Evolutionary conservation across 2,329 filamentous ascomycete genomes (phyloP), one percentile per base, ranked within the genome.

Genomic region (Ploettnerulaceae sp.): DNA sequence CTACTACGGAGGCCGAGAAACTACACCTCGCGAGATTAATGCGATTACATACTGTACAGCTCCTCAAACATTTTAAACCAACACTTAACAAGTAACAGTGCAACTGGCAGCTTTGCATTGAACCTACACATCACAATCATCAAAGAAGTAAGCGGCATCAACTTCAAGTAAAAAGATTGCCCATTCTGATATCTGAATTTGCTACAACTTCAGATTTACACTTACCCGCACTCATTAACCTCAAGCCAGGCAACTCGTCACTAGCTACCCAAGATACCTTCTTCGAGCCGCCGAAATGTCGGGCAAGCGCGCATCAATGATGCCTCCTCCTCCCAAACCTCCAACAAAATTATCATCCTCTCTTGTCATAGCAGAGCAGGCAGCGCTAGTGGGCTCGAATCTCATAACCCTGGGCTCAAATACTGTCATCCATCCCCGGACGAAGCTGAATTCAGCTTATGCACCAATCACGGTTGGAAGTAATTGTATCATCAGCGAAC

Each of bases 351-450:
- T 84, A 63, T 77, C 79, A 14, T 76, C 76, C 0, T 73, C 73
- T 14, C 68, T 82, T 47, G 73, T 72, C 22, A 81, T 85, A 48
- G 76, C 80, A 61, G 80, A 84, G 54, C 75, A 75, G 48, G 79
- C 81, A 8, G 68, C 77, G 14, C 69, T 85, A 14, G 79, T 72
- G 14, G 93, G 93, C 54, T 81, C 77, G 2, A 77, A 94, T 63
- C 82, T 81, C 1, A 87, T 98, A 53, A 83, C 80, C 34, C 81
- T 97, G 53, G 83, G 83, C 47, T 75, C 86, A 18, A 82, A 89
- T 61, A 83, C 81, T 3, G 78, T 96, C 5, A 69, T 98, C n/a
- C 91, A 97, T 61, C 90, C 93, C 1, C 86, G 90, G 38, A 79
- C 83, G 12, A 81, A 83, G 52, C 76, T 96, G 47, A 86, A 89